Evolutionary conservation across 768 basidiomycete species (phyloP), one percentile per base, ranked within the genome.

Genomic region (Boletales sp.): DNA sequence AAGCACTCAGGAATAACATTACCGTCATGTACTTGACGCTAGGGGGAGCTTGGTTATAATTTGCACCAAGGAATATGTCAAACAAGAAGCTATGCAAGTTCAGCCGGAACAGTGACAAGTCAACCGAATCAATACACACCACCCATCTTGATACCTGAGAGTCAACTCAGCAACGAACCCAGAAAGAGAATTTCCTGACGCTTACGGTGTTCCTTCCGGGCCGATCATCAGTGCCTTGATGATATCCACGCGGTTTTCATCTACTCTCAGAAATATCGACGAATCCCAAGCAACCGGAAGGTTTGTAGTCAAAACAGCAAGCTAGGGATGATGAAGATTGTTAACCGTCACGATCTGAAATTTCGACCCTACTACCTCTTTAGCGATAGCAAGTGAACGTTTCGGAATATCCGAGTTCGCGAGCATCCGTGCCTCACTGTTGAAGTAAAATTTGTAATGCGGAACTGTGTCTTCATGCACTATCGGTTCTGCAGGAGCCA

Each of bases 241-340:
- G 41, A 94, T 78, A 63, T 94, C 93, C 13, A 94, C 90, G 12
- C 93, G 82, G 14, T 81, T 85, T 71, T 97, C 94, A 64, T 97
- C 94, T 5, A 95, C 93, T 45, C 89, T 80, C 50, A 97, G 70
- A 71, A 95, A 97, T 55, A 97, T 86, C 2, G 91, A 94, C 5
- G 94, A 95, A 60, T 92, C 84, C 90, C 92, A 97, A 7, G 90
- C 86, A 13, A 92, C 86, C n/a, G 94, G 94, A 21, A 97, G 74
- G 63, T 93, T 94, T 11, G 92, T 94, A 3, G 93, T 93, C 45
- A 97, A 77, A 35, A 94, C 90, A 2, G 94, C 93, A 52, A 97
- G 83, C 91, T 93, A 36, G 54, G n/a, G 52, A 52, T 43, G 32
- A 45, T 48, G 30, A 53, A 32, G 57, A 15, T 56, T 47, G 51